Conservation (phyloP, 2,329 filamentous ascomycete genomes). For the Microdochium trichocladiopsis region DNA sequence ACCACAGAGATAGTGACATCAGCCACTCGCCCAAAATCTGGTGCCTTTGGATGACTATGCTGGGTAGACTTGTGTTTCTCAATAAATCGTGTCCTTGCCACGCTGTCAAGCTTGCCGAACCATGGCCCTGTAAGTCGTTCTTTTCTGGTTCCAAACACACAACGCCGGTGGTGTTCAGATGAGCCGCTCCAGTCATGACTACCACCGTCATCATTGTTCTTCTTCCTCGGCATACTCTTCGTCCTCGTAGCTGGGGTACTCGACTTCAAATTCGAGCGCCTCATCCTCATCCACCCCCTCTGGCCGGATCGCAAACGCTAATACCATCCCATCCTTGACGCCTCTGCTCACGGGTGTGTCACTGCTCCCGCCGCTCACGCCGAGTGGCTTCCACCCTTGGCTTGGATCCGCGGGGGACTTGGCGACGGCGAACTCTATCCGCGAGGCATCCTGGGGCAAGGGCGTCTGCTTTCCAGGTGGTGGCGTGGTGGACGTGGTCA, state of each 20-base stretch:
- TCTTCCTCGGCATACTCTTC: constrained; percentile 31
- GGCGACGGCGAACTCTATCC: constrained; percentile 38
- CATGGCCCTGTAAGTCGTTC: no score
- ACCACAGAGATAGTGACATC: no score
- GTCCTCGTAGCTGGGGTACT: constrained; percentile 31
- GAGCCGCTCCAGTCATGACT: no score
- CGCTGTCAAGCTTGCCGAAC: no score
- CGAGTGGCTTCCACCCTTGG: constrained; percentile 42
- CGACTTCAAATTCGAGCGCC: constrained; percentile 34
- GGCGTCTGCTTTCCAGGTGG: constrained; percentile 23
- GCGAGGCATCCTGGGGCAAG: constrained; percentile 32
- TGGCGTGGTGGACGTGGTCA: constrained; percentile 31
- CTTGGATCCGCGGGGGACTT: constrained; percentile 34
- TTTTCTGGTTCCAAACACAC: no score
- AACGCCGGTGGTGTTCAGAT: no score
- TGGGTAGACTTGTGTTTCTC: no score
- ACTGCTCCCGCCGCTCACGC: constrained; percentile 17
- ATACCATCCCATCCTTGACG: constrained; percentile 36
- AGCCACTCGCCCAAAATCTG: no score
- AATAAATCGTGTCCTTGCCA: no score
- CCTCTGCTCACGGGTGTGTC: constrained; percentile 34
- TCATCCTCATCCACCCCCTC: constrained; percentile 28
- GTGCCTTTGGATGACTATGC: no score
- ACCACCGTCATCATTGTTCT: constrained; percentile 6
- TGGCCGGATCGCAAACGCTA: constrained; percentile 41